Evolutionary conservation across 768 basidiomycete genomes (phyloP).

Genomic region (Dacryopinax primogenitus): DNA sequence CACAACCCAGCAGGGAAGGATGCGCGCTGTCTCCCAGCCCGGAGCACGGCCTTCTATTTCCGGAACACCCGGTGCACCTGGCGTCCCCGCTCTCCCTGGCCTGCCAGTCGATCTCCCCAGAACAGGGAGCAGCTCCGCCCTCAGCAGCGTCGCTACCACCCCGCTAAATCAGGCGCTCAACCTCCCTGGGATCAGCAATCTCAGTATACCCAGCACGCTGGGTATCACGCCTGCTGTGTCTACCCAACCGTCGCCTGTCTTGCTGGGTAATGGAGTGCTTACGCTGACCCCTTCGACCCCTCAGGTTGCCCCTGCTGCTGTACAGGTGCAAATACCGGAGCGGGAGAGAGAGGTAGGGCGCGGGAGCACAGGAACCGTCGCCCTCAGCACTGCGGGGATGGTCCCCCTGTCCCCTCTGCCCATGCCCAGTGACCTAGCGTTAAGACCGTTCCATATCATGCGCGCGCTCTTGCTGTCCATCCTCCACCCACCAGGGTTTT

Average conservation of each 20-base stretch:
- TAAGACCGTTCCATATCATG: conserved; percentile 90
- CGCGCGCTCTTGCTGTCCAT: conserved; percentile 64
- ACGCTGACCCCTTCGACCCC: neutral
- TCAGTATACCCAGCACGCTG: conserved; percentile 22
- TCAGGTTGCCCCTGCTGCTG: neutral
- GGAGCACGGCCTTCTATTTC: conserved; percentile 52
- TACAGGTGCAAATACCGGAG: neutral
- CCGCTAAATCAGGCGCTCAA: conserved; percentile 25
- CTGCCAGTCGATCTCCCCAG: neutral
- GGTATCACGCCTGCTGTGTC: conserved; percentile 37
- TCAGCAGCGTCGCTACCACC: conserved; percentile 19
- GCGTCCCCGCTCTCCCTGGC: conserved; percentile 41
- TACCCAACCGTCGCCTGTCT: conserved; percentile 42
- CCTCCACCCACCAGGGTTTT: conserved; percentile 68
- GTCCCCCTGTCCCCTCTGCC: conserved; percentile 72
- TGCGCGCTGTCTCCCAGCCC: conserved; percentile 64
- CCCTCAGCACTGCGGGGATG: too few relatives aligned
- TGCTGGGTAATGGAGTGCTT: conserved; percentile 23
- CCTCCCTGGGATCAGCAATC: conserved; percentile 15
- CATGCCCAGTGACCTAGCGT: conserved; percentile 57
- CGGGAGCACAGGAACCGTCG: neutral
- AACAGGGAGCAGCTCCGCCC: conserved; percentile 2
- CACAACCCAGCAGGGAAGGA: conserved; percentile 31
- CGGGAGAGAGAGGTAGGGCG: neutral
- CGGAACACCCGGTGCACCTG: conserved; percentile 37